phyloP scores from a whole-genome alignment of 495 filamentous ascomycete genomes.

The Tuber magnatum region DNA sequence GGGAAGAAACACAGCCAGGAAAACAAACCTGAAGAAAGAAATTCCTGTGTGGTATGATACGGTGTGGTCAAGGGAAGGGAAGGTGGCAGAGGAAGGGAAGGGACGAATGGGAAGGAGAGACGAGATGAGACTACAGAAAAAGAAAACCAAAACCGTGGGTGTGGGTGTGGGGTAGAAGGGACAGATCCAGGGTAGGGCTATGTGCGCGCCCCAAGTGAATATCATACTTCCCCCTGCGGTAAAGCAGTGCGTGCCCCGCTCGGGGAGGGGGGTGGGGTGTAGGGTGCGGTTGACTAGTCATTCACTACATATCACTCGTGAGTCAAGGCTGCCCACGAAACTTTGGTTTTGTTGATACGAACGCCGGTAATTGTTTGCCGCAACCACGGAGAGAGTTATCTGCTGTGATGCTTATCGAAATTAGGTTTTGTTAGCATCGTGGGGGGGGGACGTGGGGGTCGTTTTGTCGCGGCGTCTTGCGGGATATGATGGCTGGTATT shows the following conservation, averaged over 20 bases:
- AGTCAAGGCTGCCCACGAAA: background rate
- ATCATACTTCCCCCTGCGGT: too few relatives aligned
- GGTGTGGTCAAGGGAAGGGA: background rate
- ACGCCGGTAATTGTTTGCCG: background rate
- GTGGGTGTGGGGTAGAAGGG: background rate
- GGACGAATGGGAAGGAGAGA: background rate
- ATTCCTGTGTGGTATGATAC: background rate
- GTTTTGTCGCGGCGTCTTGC: background rate
- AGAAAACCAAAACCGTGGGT: background rate
- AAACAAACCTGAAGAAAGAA: background rate
- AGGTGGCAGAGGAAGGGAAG: background rate
- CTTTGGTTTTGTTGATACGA: background rate
- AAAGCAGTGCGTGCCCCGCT: too few relatives aligned
- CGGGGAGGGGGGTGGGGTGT: too few relatives aligned
- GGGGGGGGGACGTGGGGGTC: background rate
- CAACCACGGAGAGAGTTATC: background rate
- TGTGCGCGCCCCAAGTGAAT: background rate
- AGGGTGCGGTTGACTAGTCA: background rate
- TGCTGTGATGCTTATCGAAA: background rate
- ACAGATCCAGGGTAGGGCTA: background rate
- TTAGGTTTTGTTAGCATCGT: background rate
- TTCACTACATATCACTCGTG: background rate
- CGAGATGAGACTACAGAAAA: background rate
- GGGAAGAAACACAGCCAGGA: background rate
- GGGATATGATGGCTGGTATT: background rate